phyloP scores from a whole-genome alignment of 768 basidiomycete genomes.

The Mycena filopes region DNA sequence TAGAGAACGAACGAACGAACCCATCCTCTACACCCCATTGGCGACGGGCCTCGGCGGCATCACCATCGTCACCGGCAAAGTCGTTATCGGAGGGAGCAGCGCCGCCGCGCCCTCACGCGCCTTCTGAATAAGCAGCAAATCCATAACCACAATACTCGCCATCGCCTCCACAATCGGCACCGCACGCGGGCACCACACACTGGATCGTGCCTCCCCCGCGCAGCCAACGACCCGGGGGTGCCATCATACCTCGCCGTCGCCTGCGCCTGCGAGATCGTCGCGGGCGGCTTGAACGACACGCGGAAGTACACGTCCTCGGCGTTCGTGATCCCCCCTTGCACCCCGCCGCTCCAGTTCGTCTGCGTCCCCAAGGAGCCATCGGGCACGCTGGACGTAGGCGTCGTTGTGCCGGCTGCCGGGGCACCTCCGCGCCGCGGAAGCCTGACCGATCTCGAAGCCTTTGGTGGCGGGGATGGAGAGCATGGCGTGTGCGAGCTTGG shows the following conservation, averaged over 20 bases:
- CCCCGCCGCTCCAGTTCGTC: conserved; percentile 97
- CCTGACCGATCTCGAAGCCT: conserved; percentile 98
- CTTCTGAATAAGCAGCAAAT: conserved; percentile 90
- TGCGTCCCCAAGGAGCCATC: conserved; percentile 83
- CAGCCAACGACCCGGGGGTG: conserved; percentile 85
- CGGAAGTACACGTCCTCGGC: conserved; percentile 98
- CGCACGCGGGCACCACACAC: conserved; percentile 95
- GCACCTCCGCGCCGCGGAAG: conserved; percentile 92
- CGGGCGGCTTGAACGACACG: conserved; percentile 97
- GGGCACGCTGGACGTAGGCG: conserved; percentile 69
- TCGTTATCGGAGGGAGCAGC: conserved; percentile 85
- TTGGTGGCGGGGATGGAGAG: conserved; percentile 99
- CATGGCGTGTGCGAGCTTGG: conserved; percentile 96
- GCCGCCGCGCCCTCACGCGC: conserved; percentile 78
- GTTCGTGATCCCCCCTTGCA: conserved; percentile 98
- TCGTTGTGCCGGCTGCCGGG: conserved; percentile 96
- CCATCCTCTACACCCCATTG: not conserved
- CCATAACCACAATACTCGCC: conserved; percentile 96
- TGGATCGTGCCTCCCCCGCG: conserved; percentile 96
- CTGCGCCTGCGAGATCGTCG: conserved; percentile 95
- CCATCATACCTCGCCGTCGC: conserved; percentile 94
- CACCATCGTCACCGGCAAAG: conserved; percentile 94
- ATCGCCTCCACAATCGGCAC: conserved; percentile 99
- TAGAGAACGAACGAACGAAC: no score
- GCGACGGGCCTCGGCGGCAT: conserved; percentile 54